These are phyloP conservation scores for Cantharellus anzutake DNA, from an alignment of 768 basidiomycete genomes.

Conservation along the genomic window DNA sequence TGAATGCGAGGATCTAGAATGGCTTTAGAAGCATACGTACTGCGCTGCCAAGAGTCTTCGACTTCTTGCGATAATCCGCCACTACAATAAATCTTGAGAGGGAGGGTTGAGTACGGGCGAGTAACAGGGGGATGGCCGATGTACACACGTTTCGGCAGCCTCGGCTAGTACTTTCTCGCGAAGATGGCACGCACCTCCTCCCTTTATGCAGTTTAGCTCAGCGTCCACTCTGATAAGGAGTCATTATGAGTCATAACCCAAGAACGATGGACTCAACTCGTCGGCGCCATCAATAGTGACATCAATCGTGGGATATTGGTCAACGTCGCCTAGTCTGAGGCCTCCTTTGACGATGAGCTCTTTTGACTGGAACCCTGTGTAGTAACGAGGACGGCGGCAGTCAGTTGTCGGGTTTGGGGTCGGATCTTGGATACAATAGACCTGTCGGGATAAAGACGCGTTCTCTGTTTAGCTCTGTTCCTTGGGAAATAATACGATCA, in stretches of 20 bases:
- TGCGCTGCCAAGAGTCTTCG: slow-evolving; percentile 55
- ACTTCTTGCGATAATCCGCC: slow-evolving; percentile 93
- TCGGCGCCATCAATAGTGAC: slow-evolving; percentile 98
- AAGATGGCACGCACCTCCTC: slow-evolving; percentile 89
- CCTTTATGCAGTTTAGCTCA: slow-evolving; percentile 85
- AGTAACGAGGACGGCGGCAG: neutral
- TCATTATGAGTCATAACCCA: neutral
- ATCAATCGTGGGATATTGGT: slow-evolving; percentile 75
- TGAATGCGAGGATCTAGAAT: neutral
- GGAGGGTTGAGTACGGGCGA: neutral
- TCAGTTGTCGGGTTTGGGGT: slow-evolving; percentile 9
- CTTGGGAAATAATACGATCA: slow-evolving; percentile 80
- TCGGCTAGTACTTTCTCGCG: slow-evolving; percentile 97
- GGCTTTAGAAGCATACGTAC: slow-evolving; percentile 27
- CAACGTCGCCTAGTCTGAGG: slow-evolving; percentile 69
- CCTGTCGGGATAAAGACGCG: slow-evolving; percentile 86
- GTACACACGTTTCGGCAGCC: slow-evolving; percentile 60
- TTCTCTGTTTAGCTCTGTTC: slow-evolving; percentile 47
- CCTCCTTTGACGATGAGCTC: slow-evolving; percentile 74
- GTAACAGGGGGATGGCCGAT: neutral
- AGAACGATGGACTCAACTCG: slow-evolving; percentile 32
- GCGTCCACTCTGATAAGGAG: slow-evolving; percentile 48
- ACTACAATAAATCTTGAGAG: slow-evolving; percentile 59
- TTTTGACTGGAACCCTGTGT: slow-evolving; percentile 78
- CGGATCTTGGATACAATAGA: slow-evolving; percentile 11